Evolutionary conservation across 306 rosid genomes (phyloP).

Genomic region (Vigna reflexopilosa): DNA sequence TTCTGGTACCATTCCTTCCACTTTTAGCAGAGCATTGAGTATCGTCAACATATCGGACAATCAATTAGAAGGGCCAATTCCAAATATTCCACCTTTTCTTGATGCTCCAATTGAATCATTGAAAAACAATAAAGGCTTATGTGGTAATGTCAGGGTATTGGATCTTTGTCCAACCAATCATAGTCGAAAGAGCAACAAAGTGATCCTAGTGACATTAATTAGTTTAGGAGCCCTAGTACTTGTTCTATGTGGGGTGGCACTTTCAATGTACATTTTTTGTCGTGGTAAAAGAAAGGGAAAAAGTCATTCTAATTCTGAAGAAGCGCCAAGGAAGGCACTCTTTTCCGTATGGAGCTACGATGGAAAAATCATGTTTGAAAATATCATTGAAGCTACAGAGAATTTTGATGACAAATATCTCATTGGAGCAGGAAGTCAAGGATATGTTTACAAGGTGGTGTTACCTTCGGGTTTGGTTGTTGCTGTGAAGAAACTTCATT

Average conservation of each 20-base stretch:
- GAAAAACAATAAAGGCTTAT: constrained; percentile 44
- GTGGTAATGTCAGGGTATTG: constrained; percentile 45
- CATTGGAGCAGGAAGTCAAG: constrained; percentile 47
- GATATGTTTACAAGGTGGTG: constrained; percentile 45
- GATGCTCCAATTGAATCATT: constrained; percentile 36
- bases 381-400: constrained; percentile 45
- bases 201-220: not conserved
- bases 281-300: not conserved
- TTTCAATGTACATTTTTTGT: constrained; percentile 34
- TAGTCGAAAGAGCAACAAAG: not conserved
- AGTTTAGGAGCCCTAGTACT: constrained; percentile 14
- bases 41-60: constrained; percentile 53
- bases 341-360: constrained; percentile 45
- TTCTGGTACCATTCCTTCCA: constrained; percentile 51
- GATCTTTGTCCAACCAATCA: constrained; percentile 24
- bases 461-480: constrained; percentile 36
- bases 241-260: constrained; percentile 22
- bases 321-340: constrained; percentile 5
- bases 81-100: constrained; percentile 40
- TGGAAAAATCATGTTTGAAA: constrained; percentile 45
- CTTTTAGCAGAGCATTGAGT: constrained; percentile 36
- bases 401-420: constrained; percentile 43
- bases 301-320: not conserved
- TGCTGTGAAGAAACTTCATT: constrained; percentile 53
- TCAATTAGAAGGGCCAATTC: constrained; percentile 49